Conservation (phyloP, 257 asterid species). For the Solanum gracilifrons region DNA sequence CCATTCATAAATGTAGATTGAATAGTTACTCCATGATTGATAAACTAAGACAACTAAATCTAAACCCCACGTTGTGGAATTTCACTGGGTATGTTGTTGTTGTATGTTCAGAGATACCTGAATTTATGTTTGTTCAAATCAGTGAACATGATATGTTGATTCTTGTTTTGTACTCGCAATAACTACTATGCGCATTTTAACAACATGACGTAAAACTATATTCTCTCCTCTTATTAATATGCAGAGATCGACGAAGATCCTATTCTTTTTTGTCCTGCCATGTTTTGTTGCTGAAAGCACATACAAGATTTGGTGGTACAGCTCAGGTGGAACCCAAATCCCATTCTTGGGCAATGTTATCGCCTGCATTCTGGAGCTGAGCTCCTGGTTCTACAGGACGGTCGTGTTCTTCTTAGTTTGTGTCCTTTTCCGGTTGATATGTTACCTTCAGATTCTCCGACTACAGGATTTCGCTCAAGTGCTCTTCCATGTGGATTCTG, state of each 20-base stretch:
- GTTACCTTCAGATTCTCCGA: conserved; percentile 89
- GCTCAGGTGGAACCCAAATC: conserved; percentile 62
- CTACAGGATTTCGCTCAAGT: conserved; percentile 70
- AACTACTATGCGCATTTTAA: background rate
- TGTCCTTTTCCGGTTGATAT: conserved; percentile 70
- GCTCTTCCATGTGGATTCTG: conserved; percentile 51
- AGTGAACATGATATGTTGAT: background rate
- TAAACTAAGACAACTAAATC: background rate
- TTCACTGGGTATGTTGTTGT: background rate
- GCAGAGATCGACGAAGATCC: conserved; percentile 74
- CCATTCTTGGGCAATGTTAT: conserved; percentile 70
- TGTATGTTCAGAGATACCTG: background rate
- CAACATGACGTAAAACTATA: background rate
- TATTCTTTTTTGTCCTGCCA: conserved; percentile 70
- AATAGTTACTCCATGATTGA: background rate
- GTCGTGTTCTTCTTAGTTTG: conserved; percentile 80
- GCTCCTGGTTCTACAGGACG: conserved; percentile 90
- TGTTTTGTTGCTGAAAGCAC: conserved; percentile 69
- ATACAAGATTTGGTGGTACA: conserved; percentile 91
- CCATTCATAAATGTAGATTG: background rate
- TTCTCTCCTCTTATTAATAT: background rate
- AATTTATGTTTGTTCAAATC: background rate
- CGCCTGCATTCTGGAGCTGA: conserved; percentile 73
- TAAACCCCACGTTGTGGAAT: background rate
- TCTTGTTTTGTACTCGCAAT: background rate